Evolutionary conservation across 805 yeast genomes (phyloP).

Genomic region (Wickerhamomyces sydowiorum): DNA sequence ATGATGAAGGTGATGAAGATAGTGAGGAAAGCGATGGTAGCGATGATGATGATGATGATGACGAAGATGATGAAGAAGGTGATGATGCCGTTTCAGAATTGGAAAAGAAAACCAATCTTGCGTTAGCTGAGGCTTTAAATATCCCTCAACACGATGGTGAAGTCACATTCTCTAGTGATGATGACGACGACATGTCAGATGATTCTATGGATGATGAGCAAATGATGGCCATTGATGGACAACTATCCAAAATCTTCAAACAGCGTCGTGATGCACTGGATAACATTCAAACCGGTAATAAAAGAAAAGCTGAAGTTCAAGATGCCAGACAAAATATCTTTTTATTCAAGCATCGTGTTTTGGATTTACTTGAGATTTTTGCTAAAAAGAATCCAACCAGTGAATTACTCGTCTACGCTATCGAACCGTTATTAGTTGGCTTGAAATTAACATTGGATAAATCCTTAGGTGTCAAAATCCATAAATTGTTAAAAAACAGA

Average conservation of each 20-base stretch:
- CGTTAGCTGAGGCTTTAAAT: conserved; percentile 68
- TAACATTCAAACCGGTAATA: conserved; percentile 51
- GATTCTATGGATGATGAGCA: conserved; percentile 94
- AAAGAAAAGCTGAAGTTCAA: conserved; percentile 64
- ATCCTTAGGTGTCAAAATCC: conserved; percentile 67
- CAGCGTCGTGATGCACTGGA: conserved; percentile 69
- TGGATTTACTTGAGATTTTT: conserved; percentile 71
- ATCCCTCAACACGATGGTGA: conserved; percentile 44
- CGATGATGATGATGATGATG: conserved; percentile 22
- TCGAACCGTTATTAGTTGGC: conserved; percentile 53
- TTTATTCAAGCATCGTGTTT: conserved; percentile 68
- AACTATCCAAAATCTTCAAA: conserved; percentile 75
- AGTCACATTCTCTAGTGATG: conserved; percentile 36
- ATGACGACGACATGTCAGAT: conserved; percentile 53
- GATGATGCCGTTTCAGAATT: conserved; percentile 30
- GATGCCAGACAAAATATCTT: conserved; percentile 78
- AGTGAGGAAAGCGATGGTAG: conserved; percentile 34
- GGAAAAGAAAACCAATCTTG: conserved; percentile 51
- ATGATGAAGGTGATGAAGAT: conserved; percentile 26
- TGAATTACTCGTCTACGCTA: conserved; percentile 35
- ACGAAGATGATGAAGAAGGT: conserved; percentile 28
- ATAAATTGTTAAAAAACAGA: conserved; percentile 58
- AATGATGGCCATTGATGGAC: conserved; percentile 91
- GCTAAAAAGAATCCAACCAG: conserved; percentile 27
- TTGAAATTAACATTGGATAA: conserved; percentile 66